Evolutionary conservation across 2,329 filamentous ascomycete genomes (phyloP).

Genomic region (Phoma sp.): DNA sequence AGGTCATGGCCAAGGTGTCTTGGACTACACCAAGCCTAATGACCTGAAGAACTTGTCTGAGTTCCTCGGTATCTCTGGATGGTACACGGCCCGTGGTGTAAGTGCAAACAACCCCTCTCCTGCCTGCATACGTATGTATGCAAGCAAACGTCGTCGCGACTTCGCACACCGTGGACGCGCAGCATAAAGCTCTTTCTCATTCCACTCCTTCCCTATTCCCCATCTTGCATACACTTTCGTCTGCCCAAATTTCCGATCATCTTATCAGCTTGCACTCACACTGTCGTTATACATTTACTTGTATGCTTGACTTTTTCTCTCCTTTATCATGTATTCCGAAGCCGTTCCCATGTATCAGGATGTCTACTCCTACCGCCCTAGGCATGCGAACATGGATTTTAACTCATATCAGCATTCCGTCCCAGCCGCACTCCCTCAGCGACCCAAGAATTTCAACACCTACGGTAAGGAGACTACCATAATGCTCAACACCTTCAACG

Average conservation of each 20-base stretch:
- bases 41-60: constrained; percentile 48
- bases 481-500: constrained; percentile 76
- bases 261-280: constrained; percentile 5
- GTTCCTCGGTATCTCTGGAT: constrained; percentile 43
- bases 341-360: constrained; percentile 20
- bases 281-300: constrained; percentile 7
- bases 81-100: constrained; percentile 48
- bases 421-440: constrained; percentile 38
- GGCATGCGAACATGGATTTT: constrained; percentile 34
- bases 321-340: constrained; percentile 15
- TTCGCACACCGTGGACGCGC: not conserved
- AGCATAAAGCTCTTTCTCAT: constrained; percentile 5
- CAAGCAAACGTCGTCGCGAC: constrained; percentile 12
- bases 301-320: constrained; percentile 1
- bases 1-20: not conserved
- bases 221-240: not conserved
- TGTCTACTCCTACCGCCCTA: constrained; percentile 14
- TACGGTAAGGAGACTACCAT: constrained; percentile 50
- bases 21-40: constrained; percentile 35
- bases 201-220: not conserved
- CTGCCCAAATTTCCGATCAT: not conserved
- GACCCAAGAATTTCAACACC: constrained; percentile 47
- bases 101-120: constrained; percentile 30
- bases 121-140: constrained; percentile 12
- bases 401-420: constrained; percentile 32